These are phyloP conservation scores for Colletotrichum sp. DNA, from an alignment of 2,329 filamentous ascomycete species.

Conservation along the genomic window DNA sequence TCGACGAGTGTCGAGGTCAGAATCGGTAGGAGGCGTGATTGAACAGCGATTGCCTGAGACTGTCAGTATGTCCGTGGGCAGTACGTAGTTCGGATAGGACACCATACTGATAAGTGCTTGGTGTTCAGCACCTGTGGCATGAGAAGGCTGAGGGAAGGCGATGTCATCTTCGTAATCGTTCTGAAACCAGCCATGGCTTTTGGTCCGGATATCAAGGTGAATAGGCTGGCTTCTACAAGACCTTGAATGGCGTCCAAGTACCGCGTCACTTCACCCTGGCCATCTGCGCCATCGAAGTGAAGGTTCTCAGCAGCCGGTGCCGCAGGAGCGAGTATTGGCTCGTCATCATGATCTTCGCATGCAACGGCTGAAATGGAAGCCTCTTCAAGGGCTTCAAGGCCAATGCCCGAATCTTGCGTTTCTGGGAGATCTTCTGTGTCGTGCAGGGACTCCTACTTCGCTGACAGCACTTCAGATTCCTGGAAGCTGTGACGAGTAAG, in stretches of 20 bases:
- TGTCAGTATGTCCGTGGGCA: not conserved
- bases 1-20: slow-evolving; percentile 30
- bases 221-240: not conserved
- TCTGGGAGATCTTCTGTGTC: not conserved
- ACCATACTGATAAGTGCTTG: not conserved
- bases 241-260: not conserved
- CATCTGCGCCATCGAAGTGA: not conserved
- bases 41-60: not conserved
- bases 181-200: not conserved
- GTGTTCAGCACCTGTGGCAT: not conserved
- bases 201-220: not conserved
- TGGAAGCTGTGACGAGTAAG: not conserved
- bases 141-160: not conserved
- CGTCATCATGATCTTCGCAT: not conserved
- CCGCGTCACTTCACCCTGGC: not conserved
- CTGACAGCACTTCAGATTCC: not conserved
- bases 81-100: not conserved
- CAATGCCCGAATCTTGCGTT: slow-evolving; percentile 7
- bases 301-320: not conserved
- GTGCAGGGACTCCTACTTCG: not conserved
- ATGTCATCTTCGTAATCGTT: not conserved
- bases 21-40: slow-evolving; percentile 28
- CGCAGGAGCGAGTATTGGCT: not conserved
- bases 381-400: not conserved
- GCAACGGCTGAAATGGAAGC: not conserved